These are phyloP conservation scores for Penicillium paradoxum DNA, from an alignment of 495 filamentous ascomycete genomes.

Conservation along the genomic window DNA sequence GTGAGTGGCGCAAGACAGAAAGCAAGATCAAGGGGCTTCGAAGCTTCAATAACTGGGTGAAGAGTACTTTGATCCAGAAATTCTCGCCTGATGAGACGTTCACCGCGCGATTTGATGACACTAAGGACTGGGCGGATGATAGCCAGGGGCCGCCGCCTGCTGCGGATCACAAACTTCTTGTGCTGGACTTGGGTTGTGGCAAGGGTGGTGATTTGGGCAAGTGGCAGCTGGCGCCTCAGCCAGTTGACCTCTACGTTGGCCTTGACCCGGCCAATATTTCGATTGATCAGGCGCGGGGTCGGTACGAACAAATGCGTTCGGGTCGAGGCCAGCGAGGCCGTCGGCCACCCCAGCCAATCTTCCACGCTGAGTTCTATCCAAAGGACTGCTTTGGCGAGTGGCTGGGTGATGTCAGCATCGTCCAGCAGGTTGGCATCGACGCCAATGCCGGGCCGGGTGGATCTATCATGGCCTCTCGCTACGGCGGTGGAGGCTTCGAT, in stretches of 20 bases:
- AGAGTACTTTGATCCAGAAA: constrained; percentile 93
- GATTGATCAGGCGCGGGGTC: constrained; percentile 80
- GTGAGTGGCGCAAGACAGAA: constrained; percentile 90
- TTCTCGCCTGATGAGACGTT: constrained; percentile 82
- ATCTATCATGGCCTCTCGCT: constrained; percentile 50
- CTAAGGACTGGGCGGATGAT: constrained; percentile 48
- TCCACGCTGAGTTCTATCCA: constrained; percentile 77
- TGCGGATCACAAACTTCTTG: constrained; percentile 55
- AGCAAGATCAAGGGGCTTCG: constrained; percentile 90
- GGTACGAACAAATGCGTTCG: constrained; percentile 70
- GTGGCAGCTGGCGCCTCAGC: constrained; percentile 86
- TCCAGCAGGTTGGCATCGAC: constrained; percentile 83
- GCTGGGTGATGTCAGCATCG: constrained; percentile 68
- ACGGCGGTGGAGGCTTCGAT: constrained; percentile 76
- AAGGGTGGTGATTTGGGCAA: constrained; percentile 95
- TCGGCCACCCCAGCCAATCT: constrained; percentile 55
- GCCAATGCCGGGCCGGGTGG: constrained; percentile 55
- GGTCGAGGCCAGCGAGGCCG: constrained; percentile 51
- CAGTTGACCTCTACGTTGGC: constrained; percentile 84
- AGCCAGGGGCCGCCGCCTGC: constrained; percentile 40
- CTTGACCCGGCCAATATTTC: constrained; percentile 88
- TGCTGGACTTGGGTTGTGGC: constrained; percentile 92
- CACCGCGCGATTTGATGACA: constrained; percentile 34
- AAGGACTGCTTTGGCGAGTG: constrained; percentile 87
- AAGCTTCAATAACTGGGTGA: constrained; percentile 98